phyloP scores from a whole-genome alignment of 108 stramenopile species.

The Ochromonas danica region DNA sequence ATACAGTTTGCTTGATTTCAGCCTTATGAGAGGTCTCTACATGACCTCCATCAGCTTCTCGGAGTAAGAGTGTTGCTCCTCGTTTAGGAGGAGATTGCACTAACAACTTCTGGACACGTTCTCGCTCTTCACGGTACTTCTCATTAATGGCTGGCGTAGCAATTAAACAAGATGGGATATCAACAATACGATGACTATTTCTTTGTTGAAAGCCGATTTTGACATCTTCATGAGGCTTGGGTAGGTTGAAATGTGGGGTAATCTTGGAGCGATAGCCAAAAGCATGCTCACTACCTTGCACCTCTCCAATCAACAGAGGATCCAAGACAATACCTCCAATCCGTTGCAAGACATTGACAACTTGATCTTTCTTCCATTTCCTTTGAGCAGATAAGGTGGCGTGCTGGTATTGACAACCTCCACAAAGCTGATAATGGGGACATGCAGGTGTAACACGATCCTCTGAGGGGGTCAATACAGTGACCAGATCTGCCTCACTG shows the following conservation, averaged over 20 bases:
- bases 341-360: constrained; percentile 67
- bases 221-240: constrained; percentile 38
- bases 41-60: constrained; percentile 60
- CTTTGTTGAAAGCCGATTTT: constrained; percentile 79
- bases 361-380: constrained; percentile 81
- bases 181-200: constrained; percentile 69
- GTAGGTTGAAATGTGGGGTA: constrained; percentile 91
- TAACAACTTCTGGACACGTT: constrained; percentile 45
- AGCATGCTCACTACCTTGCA: constrained; percentile 78
- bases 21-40: constrained; percentile 78
- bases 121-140: constrained; percentile 59
- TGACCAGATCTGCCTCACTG: constrained; percentile 80
- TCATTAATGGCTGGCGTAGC: constrained; percentile 86
- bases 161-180: constrained; percentile 85
- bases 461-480: constrained; percentile 70
- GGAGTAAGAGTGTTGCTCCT: constrained; percentile 82
- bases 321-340: constrained; percentile 59
- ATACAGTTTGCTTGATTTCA: constrained; percentile 49
- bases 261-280: constrained; percentile 87
- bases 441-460: constrained; percentile 76
- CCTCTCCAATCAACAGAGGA: constrained; percentile 45
- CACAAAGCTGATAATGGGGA: constrained; percentile 72
- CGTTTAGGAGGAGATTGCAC: constrained; percentile 32
- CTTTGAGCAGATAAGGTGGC: constrained; percentile 77
- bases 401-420: constrained; percentile 97